Conservation (phyloP, 257 asterid species). For the Sherardia arvensis region DNA sequence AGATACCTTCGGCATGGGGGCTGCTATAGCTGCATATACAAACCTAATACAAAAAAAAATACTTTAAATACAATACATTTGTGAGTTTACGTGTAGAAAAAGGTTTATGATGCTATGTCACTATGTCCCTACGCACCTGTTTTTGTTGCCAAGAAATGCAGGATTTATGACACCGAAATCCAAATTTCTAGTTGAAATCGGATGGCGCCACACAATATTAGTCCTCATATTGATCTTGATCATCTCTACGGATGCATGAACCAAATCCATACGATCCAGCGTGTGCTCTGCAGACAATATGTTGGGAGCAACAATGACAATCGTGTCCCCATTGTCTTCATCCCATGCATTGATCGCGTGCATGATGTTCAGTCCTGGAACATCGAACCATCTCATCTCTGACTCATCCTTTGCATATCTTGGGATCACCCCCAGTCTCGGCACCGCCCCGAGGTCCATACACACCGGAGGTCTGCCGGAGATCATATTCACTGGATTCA, state of each 20-base stretch:
- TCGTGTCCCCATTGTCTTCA: slow-evolving; percentile 54
- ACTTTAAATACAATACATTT: no score
- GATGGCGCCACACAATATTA: slow-evolving; percentile 43
- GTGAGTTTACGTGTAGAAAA: no score
- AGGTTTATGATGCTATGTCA: no score
- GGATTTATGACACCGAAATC: slow-evolving; percentile 69
- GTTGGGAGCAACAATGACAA: slow-evolving; percentile 65
- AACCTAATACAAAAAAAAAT: slow-evolving; percentile 12
- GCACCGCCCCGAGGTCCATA: slow-evolving; percentile 37
- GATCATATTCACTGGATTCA: slow-evolving; percentile 49
- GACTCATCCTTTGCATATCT: slow-evolving; percentile 51
- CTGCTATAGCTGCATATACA: slow-evolving; percentile 32
- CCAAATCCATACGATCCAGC: slow-evolving; percentile 50
- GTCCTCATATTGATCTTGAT: slow-evolving; percentile 43
- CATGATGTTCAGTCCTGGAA: slow-evolving; percentile 39
- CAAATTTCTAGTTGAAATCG: slow-evolving; percentile 51
- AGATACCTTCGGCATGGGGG: slow-evolving; percentile 29
- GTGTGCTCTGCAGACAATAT: slow-evolving; percentile 56
- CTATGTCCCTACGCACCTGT: slow-evolving; percentile 21
- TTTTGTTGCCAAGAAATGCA: slow-evolving; percentile 39
- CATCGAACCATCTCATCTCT: slow-evolving; percentile 68
- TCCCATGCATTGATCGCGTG: slow-evolving; percentile 82
- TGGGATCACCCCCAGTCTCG: slow-evolving; percentile 55
- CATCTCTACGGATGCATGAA: slow-evolving; percentile 67
- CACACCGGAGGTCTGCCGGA: slow-evolving; percentile 52